Evolutionary conservation across 495 filamentous ascomycete species (phyloP), one percentile per base, ranked within the genome.

Genomic region (Podospora bellae-mahoneyi): DNA sequence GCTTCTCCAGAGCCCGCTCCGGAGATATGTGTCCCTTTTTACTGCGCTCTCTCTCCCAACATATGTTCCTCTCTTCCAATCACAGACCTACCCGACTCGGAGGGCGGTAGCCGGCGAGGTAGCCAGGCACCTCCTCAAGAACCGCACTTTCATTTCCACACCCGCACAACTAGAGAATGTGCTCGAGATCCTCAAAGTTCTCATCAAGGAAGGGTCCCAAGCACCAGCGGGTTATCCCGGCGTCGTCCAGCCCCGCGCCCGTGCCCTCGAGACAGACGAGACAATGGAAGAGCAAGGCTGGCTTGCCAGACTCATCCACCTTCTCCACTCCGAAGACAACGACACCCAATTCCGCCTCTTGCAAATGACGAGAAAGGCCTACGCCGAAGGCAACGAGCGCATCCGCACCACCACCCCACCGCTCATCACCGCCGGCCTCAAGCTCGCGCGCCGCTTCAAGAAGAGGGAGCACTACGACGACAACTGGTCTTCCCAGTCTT

Each of bases 261-360:
- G 96, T 71, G 82, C 84, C 5, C 60, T 87, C 32, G 87, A 89
- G 75, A 97, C 96, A 1, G 96, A 98, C 55, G 95, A 99, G 78
- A 97, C 94, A 0, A 87, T 98, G 68, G 94, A 97, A 78, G 95
- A 98, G 78, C 95, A 99, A 84, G 95, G 95, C 48, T 96, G 93
- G 90, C 82, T 99, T 61, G 95, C 96, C 56, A 85, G 96, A 73
- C 86, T 99, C 65, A 87, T 97, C 23, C 96, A 99, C 79, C 82
- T 98, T 34, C 87, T 99, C 34, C 82, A 93, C 67, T 89, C 87
- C 16, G 82, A 91, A 26, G 85, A 94, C 74, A 98, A 99, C 73
- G 93, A 96, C 72, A 96, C 91, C 0, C 95, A 99, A 75, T 92
- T 96, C 79, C 92, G 93, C 80, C 89, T 99, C 54, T 88, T 99